Base-by-base conservation (phyloP, 768 basidiomycete genomes). In the Boletus vinaceobasis region DNA sequence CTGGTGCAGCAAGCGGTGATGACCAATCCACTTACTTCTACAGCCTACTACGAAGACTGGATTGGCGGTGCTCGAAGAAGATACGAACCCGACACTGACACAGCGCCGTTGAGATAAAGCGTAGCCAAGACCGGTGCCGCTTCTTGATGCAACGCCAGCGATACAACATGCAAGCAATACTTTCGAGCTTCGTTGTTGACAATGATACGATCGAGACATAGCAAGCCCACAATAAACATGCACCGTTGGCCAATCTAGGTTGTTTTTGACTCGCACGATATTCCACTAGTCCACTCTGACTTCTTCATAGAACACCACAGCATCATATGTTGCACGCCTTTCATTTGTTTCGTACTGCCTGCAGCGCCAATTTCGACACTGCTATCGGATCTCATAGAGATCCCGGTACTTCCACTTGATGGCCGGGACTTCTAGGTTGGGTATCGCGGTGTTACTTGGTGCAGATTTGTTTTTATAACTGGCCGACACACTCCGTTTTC, bases 101-200 rank as follows among this genome's bases (percentile, higher is more conserved):
- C 43, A 14, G 43, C 29, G 29, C 27, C n/a, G 5, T 26, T 45
- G 26, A 15, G 43, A 52, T 49, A n/a, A 31, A 46, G 49, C 62
- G 53, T 50, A 48, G 58, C 11, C 48, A 52, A 47, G 45, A 65
- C 58, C 61, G 35, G 60, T 65, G 62, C 55, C 17, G 17, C 58
- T 66, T 65, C 66, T 65, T 21, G 42, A 56, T 57, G n/a, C n/a
- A n/a, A n/a, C n/a, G n/a, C 53, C 53, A 42, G 50, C 50, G 49
- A 56, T 47, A 31, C 53, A 55, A 31, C 43, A 42, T 59, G 57
- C 51, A 51, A 29, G 35, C 39, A 55, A 39, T 65, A 37, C 51
- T 52, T 10, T 37, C 37, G 23, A 29, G 29, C 53, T 53, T 64
- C 56, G 47, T 42, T 23, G 33, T 42, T 42, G 36, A 57, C 31